Base-by-base conservation (phyloP, 2,329 filamentous ascomycete species). In the Lizonia empirigonia region DNA sequence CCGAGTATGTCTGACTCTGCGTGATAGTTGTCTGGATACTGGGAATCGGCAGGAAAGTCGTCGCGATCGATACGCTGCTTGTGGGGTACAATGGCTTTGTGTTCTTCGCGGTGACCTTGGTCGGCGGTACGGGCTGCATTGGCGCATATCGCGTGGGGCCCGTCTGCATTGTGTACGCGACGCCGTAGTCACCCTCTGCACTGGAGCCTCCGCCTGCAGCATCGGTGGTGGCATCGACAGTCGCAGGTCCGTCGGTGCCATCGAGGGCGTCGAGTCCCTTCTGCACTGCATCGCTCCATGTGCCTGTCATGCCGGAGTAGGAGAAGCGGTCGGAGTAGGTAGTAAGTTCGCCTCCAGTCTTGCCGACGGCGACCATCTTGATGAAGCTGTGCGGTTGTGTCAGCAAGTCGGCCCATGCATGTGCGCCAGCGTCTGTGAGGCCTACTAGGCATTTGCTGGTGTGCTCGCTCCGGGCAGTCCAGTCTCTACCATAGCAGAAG, bases 251-350 rank as follows among this genome's bases (percentile, higher is more conserved):
- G 36, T 45, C 44, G 15, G 71, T 71, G 49, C 59, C 65, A 8
- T 47, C 53, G 16, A 71, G 58, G 10, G 47, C 45, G 23, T 59
- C 53, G 30, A 65, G 48, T 5, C 62, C 64, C 80, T 83, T n/a
- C 19, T 64, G 59, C 37, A 82, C 70, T 29, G 63, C 64, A 1
- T 76, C 53, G 1, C 78, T 72, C 62, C 86, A 86, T 4, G 73
- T 73, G 29, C 85, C 85, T 2, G 80, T 85, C 85, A 89, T 88
- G 59, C 79, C 80, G 9, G 76, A 77, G 44, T 88, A 74, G n/a
- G 82, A 80, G 72, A 90, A 90, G 55, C 85, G 84, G 40, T 75
- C 62, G 9, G 85, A 87, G 67, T 80, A 88, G 62, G 82, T 84
- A 48, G 78, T 81, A 16, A 85, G 74, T 4, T 78, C 80, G 24